Base-by-base conservation (phyloP, 2,329 filamentous ascomycete genomes). In the Venturia carpophila region DNA sequence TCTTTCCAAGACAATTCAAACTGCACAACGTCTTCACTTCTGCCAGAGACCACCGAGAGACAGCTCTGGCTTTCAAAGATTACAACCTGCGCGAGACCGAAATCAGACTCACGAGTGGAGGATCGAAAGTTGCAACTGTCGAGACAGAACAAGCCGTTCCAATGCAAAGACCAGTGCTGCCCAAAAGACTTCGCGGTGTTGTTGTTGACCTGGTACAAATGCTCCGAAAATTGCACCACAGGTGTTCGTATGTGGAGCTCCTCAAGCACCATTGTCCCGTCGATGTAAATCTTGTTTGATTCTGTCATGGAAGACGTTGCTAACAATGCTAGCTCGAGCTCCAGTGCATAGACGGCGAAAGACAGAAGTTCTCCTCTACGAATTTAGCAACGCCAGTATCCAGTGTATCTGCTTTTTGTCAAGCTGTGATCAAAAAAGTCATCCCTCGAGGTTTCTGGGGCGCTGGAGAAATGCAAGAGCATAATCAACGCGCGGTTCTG, bases 11-110 rank as follows among this genome's bases (percentile, higher is more conserved):
- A 13, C 92, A 97, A 71, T 97, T 96, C 71, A 85, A 85, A 17
- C 79, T 99, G 3, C 91, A 96, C 72, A 99, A 97, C 75, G 91
- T 89, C n/a, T 97, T 97, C 73, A 91, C 87, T 0, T 90, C 87
- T 5, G 77, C 79, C 3, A 81, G 88, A 19, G 83, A 94, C 72
- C 73, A 72, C 27, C 82, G 77, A 61, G 84, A 90, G 70, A 93
- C 88, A 0, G 79, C 84, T 0, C 88, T 93, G 70, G 83, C 83
- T 34, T 87, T 93, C 71, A 90, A 91, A 71, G 92, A 96, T 74
- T 96, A 96, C 72, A 92, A 89, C 0, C 74, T 91, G 13, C 87
- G 93, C 21, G 93, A 97, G 71, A 83, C 90, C 13, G 93, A 97
- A 71, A 93, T 97, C 69, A 72, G 65, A 67, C 43, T 30, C 71